Conservation (phyloP, 2,329 filamentous ascomycete species). For the Aspergillus intermedius region DNA sequence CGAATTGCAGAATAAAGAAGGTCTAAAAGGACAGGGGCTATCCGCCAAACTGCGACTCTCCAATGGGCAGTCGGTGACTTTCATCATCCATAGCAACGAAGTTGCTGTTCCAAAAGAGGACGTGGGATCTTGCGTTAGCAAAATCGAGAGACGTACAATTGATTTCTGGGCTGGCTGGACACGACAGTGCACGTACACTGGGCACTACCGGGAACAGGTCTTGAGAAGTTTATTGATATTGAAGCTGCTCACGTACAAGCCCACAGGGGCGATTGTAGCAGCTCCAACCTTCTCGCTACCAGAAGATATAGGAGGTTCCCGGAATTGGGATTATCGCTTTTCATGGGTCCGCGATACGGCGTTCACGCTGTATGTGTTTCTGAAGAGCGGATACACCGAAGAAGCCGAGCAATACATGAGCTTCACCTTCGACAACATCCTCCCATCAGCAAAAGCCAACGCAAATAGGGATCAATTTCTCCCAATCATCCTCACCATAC, state of each 20-base stretch:
- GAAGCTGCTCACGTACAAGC: slow-evolving; percentile 71
- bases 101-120: slow-evolving; percentile 52
- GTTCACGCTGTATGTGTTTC: slow-evolving; percentile 69
- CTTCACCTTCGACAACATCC: slow-evolving; percentile 67
- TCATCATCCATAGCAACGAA: slow-evolving; percentile 60
- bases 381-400: slow-evolving; percentile 66
- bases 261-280: slow-evolving; percentile 70
- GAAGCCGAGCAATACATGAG: slow-evolving; percentile 74
- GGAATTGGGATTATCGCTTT: slow-evolving; percentile 50
- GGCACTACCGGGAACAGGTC: slow-evolving; percentile 67
- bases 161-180: slow-evolving; percentile 70
- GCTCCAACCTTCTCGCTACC: slow-evolving; percentile 72
- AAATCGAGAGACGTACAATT: slow-evolving; percentile 62
- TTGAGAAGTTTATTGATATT: slow-evolving; percentile 64
- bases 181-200: slow-evolving; percentile 61
- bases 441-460: slow-evolving; percentile 28
- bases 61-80: slow-evolving; percentile 41
- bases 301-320: slow-evolving; percentile 62
- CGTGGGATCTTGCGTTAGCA: slow-evolving; percentile 52
- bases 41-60: too few species aligned
- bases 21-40: too few species aligned
- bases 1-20: too few species aligned
- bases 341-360: slow-evolving; percentile 72
- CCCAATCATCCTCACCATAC: slow-evolving; percentile 77
- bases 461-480: slow-evolving; percentile 51